Percentiles rank a stretch among this genome's conserved stretches.
Evolutionary conservation across 805 yeast species (phyloP).

Genomic region (Komagataella populi): DNA sequence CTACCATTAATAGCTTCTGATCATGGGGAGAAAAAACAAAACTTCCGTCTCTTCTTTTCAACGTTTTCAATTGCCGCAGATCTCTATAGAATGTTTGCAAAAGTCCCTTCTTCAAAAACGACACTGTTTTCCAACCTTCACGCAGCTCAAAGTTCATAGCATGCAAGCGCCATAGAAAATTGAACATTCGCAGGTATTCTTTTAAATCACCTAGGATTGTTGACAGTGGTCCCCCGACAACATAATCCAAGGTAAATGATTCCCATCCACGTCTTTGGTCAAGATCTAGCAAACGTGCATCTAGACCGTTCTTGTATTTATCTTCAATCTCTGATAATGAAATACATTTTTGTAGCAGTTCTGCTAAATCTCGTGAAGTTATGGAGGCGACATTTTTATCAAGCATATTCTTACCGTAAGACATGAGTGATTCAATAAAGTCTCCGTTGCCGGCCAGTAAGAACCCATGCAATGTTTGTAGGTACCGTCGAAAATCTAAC

Average conservation of each 20-base stretch:
- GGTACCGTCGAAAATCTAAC: constrained; percentile 34
- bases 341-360: constrained; percentile 52
- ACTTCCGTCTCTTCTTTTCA: constrained; percentile 3
- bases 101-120: constrained; percentile 16
- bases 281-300: constrained; percentile 69
- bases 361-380: constrained; percentile 52
- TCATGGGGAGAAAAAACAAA: constrained; percentile 5
- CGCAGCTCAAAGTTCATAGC: constrained; percentile 43
- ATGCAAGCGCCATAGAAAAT: constrained; percentile 70
- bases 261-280: constrained; percentile 80
- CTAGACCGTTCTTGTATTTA: constrained; percentile 40
- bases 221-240: constrained; percentile 34
- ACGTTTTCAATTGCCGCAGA: constrained; percentile 5
- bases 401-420: constrained; percentile 38
- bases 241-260: constrained; percentile 77
- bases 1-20: constrained; percentile 9
- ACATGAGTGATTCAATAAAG: constrained; percentile 53
- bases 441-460: constrained; percentile 71
- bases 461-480: constrained; percentile 50
- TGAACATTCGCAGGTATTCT: constrained; percentile 70
- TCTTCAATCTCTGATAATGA: constrained; percentile 33
- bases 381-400: constrained; percentile 49
- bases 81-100: constrained; percentile 4
- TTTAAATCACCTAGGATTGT: constrained; percentile 39
- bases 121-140: constrained; percentile 29